Conservation (phyloP, 2,329 filamentous ascomycete genomes). For the Fusarium compactum region DNA sequence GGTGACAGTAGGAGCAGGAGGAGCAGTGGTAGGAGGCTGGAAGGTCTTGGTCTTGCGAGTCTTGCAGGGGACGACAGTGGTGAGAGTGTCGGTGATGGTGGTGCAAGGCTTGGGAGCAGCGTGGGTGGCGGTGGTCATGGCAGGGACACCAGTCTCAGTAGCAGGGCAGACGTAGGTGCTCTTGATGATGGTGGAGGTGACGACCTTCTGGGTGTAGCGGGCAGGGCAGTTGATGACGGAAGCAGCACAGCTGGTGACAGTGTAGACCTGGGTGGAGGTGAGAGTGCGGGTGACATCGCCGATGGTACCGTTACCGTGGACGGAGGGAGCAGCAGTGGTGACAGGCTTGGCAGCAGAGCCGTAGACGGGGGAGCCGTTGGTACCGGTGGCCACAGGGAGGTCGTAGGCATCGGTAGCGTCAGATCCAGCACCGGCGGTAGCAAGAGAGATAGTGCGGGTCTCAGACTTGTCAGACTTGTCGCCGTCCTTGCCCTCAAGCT, state of each 20-base stretch:
- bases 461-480: neutral
- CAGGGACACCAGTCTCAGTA: constrained; percentile 27
- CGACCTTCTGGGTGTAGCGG: constrained; percentile 50
- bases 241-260: constrained; percentile 54
- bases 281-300: constrained; percentile 43
- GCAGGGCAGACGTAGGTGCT: constrained; percentile 45
- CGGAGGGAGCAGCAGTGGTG: constrained; percentile 4
- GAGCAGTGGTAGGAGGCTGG: constrained; percentile 38
- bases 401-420: neutral
- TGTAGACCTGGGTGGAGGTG: constrained; percentile 45
- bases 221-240: constrained; percentile 56
- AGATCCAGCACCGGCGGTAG: constrained; percentile 15
- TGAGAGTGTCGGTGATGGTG: constrained; percentile 45
- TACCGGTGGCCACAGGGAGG: neutral
- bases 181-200: constrained; percentile 44
- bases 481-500: neutral
- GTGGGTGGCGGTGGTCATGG: constrained; percentile 18
- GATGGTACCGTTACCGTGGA: constrained; percentile 8
- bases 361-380: neutral
- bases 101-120: constrained; percentile 30
- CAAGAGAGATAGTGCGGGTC: constrained; percentile 7
- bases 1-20: constrained; percentile 39
- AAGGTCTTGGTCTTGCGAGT: constrained; percentile 44
- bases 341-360: neutral
- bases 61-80: constrained; percentile 45